Evolutionary conservation across 148 eudicot species (phyloP).

Genomic region (Drosera capensis): DNA sequence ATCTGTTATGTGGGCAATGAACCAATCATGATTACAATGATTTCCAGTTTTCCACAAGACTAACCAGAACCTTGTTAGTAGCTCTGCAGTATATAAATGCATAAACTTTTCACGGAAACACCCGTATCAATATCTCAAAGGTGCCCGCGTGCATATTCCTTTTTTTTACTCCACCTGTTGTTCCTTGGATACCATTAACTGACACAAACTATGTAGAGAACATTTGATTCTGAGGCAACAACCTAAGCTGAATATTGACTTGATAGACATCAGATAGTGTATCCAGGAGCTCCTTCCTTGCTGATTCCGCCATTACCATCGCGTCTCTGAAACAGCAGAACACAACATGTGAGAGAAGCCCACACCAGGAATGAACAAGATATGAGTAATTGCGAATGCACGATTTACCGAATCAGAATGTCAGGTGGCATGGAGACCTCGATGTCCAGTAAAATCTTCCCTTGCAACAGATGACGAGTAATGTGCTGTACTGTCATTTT

Average conservation of each 20-base stretch:
- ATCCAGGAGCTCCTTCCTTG: slow-evolving; percentile 37
- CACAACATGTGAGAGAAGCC: not conserved
- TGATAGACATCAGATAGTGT: slow-evolving; percentile 27
- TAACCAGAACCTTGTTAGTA: too few relatives aligned
- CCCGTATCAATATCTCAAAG: too few relatives aligned
- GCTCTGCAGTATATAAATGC: too few relatives aligned
- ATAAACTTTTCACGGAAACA: too few relatives aligned
- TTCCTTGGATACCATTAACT: too few relatives aligned
- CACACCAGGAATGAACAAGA: not conserved
- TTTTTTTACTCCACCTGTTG: too few relatives aligned
- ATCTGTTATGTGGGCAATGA: too few relatives aligned
- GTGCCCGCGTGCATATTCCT: too few relatives aligned
- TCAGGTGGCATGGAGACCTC: slow-evolving; percentile 89
- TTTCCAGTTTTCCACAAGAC: too few relatives aligned
- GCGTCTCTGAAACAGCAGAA: slow-evolving; percentile 38
- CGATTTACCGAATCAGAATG: slow-evolving; percentile 38
- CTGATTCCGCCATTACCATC: slow-evolving; percentile 52
- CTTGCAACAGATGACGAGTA: slow-evolving; percentile 60
- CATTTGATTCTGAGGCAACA: slow-evolving; percentile 11
- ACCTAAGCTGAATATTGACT: slow-evolving; percentile 48
- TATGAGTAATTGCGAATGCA: not conserved
- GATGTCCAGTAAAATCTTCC: slow-evolving; percentile 55
- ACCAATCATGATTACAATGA: too few relatives aligned
- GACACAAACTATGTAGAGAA: not conserved
- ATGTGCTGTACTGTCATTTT: slow-evolving; percentile 48